Percentiles rank a stretch among this genome's conserved stretches.
Evolutionary conservation across 2,329 filamentous ascomycete genomes (phyloP).

Genomic region (Beauveria medogensis): DNA sequence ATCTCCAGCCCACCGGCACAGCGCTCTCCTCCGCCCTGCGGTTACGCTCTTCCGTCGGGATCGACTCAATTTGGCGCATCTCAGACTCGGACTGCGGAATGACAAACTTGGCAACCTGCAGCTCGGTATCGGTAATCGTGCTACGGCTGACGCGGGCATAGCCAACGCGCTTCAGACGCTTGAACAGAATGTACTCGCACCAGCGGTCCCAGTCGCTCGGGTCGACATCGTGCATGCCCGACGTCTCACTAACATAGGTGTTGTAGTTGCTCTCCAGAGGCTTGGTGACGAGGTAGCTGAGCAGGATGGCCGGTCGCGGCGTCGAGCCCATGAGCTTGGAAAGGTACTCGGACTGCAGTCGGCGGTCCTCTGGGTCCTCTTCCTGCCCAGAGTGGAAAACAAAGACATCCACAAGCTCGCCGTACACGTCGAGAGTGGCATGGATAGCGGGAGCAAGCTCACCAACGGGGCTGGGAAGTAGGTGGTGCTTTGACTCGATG

Average conservation of each 20-base stretch:
- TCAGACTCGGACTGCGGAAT: conserved; percentile 60
- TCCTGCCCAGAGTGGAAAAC: conserved; percentile 99
- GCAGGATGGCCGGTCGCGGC: conserved; percentile 70
- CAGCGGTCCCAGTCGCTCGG: conserved; percentile 89
- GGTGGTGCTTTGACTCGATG: conserved; percentile 90
- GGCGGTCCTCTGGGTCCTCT: conserved; percentile 86
- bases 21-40: conserved; percentile 58
- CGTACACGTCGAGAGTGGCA: conserved; percentile 91
- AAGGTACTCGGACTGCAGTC: conserved; percentile 79
- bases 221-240: conserved; percentile 94
- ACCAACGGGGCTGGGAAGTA: conserved; percentile 86
- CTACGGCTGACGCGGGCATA: conserved; percentile 84
- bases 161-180: conserved; percentile 73
- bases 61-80: conserved; percentile 31
- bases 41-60: conserved; percentile 47
- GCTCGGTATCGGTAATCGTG: conserved; percentile 93
- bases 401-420: conserved; percentile 81
- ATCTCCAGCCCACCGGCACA: conserved; percentile 69
- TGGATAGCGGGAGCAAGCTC: conserved; percentile 94
- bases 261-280: conserved; percentile 93
- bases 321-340: conserved; percentile 80
- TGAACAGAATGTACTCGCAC: conserved; percentile 99
- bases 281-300: conserved; percentile 88
- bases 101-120: conserved; percentile 93
- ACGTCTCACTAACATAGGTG: conserved; percentile 77